phyloP scores from a whole-genome alignment of 2,329 filamentous ascomycete genomes.

The Onygenales sp. region DNA sequence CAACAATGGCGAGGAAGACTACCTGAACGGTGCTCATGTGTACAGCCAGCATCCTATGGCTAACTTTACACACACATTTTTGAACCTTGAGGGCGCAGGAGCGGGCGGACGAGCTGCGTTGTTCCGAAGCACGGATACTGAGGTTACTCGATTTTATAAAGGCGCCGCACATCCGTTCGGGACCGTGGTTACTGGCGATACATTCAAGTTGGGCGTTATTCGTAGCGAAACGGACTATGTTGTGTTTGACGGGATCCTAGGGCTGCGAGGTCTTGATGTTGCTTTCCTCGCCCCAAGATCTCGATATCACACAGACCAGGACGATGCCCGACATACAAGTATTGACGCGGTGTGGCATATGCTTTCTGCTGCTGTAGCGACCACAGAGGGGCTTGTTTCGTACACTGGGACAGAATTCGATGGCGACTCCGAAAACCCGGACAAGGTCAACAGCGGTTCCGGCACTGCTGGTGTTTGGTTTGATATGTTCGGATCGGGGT shows the following conservation, averaged over 20 bases:
- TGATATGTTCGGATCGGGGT: slow-evolving; percentile 71
- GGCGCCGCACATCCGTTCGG: slow-evolving; percentile 69
- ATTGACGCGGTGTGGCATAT: slow-evolving; percentile 76
- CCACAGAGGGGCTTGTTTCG: slow-evolving; percentile 60
- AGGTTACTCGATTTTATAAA: slow-evolving; percentile 72
- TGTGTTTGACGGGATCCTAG: slow-evolving; percentile 67
- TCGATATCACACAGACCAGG: slow-evolving; percentile 83
- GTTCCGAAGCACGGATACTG: slow-evolving; percentile 78
- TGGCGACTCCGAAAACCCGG: slow-evolving; percentile 46
- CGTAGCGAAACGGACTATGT: slow-evolving; percentile 83
- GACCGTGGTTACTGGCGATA: slow-evolving; percentile 70
- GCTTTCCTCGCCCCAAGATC: slow-evolving; percentile 82
- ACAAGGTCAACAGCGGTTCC: slow-evolving; percentile 56
- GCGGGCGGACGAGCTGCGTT: slow-evolving; percentile 80
- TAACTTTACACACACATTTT: slow-evolving; percentile 72
- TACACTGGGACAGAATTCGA: slow-evolving; percentile 59
- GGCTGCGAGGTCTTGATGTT: slow-evolving; percentile 80
- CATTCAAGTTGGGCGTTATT: slow-evolving; percentile 69
- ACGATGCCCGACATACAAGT: slow-evolving; percentile 68
- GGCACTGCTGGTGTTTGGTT: slow-evolving; percentile 79
- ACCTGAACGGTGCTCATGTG: slow-evolving; percentile 72
- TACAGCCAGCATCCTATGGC: slow-evolving; percentile 77
- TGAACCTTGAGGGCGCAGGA: slow-evolving; percentile 91
- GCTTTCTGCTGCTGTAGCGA: slow-evolving; percentile 73
- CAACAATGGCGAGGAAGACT: slow-evolving; percentile 96